A percentile compares a stretch with the other conserved stretches of the same genome.
Conservation (phyloP, 257 asterid species). For the Primulina eburnea region DNA sequence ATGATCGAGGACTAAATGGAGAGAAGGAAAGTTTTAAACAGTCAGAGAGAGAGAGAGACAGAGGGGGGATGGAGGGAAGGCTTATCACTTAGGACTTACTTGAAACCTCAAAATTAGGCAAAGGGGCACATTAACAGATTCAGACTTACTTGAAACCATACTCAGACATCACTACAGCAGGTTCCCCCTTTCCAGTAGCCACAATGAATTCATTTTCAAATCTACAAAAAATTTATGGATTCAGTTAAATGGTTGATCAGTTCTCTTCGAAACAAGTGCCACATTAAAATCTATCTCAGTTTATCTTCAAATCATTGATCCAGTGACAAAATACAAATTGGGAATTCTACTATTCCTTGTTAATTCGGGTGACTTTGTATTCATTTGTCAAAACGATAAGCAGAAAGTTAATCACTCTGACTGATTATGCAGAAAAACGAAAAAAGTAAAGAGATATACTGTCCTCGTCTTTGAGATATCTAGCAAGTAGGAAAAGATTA, state of each 20-base stretch:
- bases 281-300: not conserved
- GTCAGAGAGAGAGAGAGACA: not conserved
- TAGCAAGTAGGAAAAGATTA: not conserved
- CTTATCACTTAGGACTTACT: too few relatives aligned
- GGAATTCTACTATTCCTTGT: not conserved
- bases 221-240: slow-evolving; percentile 28
- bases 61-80: not conserved
- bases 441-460: not conserved
- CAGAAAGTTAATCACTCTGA: slow-evolving; percentile 1
- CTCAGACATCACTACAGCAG: slow-evolving; percentile 60
- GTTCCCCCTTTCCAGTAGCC: slow-evolving; percentile 72
- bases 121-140: not conserved
- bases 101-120: not conserved
- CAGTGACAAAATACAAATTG: not conserved
- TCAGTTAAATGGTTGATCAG: slow-evolving; percentile 7
- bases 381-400: not conserved
- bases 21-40: slow-evolving; percentile 7
- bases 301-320: not conserved
- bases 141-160: slow-evolving; percentile 56
- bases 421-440: not conserved
- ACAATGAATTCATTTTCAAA: slow-evolving; percentile 55
- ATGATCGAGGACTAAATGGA: slow-evolving; percentile 12
- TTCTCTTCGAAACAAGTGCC: not conserved
- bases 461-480: too few relatives aligned
- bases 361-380: not conserved